Evolutionary conservation across 139 green algal species (phyloP).

Genomic region (Penium margaritaceum): DNA sequence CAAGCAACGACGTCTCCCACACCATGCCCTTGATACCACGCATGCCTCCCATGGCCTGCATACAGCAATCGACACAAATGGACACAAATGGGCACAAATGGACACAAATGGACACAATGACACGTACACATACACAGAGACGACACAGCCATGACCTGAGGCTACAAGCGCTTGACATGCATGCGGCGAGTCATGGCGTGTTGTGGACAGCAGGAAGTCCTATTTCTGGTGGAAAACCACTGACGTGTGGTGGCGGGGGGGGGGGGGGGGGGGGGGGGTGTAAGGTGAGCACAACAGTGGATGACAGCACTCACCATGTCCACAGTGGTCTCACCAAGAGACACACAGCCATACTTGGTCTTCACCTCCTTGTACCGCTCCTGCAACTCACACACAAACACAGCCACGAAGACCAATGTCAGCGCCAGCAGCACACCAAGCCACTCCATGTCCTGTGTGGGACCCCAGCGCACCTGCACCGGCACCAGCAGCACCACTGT

Average conservation of each 20-base stretch:
- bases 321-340: constrained; percentile 73
- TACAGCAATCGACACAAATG: neutral
- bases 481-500: too few species aligned
- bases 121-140: neutral
- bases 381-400: constrained; percentile 56
- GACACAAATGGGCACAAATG: constrained; percentile 1
- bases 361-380: constrained; percentile 79
- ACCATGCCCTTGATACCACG: constrained; percentile 88
- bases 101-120: neutral
- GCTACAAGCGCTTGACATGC: too few species aligned
- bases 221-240: neutral
- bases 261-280: neutral
- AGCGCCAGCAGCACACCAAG: too few species aligned
- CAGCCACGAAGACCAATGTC: too few species aligned
- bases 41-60: constrained; percentile 85
- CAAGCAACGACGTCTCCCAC: constrained; percentile 93
- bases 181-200: too few species aligned
- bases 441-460: too few species aligned
- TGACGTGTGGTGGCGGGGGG: neutral
- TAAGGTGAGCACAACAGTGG: constrained; percentile 1
- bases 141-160: too few species aligned
- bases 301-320: constrained; percentile 37
- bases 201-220: neutral
- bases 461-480: too few species aligned
- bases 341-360: constrained; percentile 62